Evolutionary conservation across 139 green algal species (phyloP), one percentile per base, ranked within the genome.

Genomic region (Limnomonas spitsbergensis): DNA sequence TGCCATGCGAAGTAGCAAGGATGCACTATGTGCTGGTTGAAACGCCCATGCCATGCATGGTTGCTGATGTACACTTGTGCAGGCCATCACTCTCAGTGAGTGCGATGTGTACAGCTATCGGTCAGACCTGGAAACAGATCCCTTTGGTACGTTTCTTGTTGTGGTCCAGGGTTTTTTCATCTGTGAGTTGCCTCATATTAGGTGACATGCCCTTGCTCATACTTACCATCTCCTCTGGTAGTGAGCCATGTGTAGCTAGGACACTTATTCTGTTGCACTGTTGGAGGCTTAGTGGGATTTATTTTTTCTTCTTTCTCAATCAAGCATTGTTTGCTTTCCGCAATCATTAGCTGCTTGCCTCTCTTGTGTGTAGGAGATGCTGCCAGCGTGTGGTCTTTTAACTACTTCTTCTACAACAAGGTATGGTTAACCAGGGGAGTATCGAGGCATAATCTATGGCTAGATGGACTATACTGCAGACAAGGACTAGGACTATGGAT

Each of bases 321-420:
- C 4, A 9, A 69, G 32, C 54, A 20, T 7, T n/a, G 20, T n/a
- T 69, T 69, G 54, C n/a, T n/a, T 61, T 20, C 14, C 47, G 20
- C 14, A 61, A 61, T 61, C 20, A 14, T 61, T 29, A 61, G 20
- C 47, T 20, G 14, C 47, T 61, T 61, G 47, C 14, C 14, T 74
- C 40, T 26, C 24, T 42, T 42, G 35, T 31, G 9, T 69, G 66
- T 84, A 93, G 89, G 85, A 3, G 94, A 98, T 72, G 86, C 92
- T 73, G 90, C 90, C 66, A 89, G 82, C 61, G 79, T 98, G 0
- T 99, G 96, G 95, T 90, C 85, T 14, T 98, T 98, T 88, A 97
- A 96, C 89, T 98, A 96, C 82, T 98, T 99, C 75, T 98, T 99
- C 81, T 98, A 99, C 91, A 98, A 98, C 86, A 91, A 88, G 69